Conservation (phyloP, 768 basidiomycete species). For the Dacryopinax spathularia region DNA sequence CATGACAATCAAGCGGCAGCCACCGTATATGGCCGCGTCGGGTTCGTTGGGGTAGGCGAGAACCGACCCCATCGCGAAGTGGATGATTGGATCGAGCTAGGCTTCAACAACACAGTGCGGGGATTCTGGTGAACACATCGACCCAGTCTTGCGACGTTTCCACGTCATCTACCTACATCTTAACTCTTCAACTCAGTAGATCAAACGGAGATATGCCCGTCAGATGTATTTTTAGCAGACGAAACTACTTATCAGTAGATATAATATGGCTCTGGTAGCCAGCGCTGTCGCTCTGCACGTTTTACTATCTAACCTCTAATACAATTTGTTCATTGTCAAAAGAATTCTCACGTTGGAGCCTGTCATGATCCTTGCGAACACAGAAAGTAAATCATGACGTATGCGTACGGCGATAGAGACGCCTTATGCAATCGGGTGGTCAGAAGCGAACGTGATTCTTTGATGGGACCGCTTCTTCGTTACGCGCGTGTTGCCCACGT, state of each 20-base stretch:
- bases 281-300: background rate
- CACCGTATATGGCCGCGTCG: constrained; percentile 47
- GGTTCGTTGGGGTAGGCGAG: constrained; percentile 44
- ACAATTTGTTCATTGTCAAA: no score
- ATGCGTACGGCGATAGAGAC: no score
- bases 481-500: no score
- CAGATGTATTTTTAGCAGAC: background rate
- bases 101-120: constrained; percentile 38
- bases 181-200: background rate
- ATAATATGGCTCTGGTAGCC: background rate
- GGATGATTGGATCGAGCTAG: constrained; percentile 53
- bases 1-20: constrained; percentile 39
- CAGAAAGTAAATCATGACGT: no score
- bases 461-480: no score
- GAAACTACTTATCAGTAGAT: background rate
- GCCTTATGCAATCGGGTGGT: no score
- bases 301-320: background rate
- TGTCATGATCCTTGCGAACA: no score
- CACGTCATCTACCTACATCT: background rate
- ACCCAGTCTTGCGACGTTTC: no score
- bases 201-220: background rate
- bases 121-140: constrained; percentile 58
- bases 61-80: constrained; percentile 16
- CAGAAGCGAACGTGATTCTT: no score
- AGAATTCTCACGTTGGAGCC: no score